Evolutionary conservation across 805 yeast species (phyloP).

Genomic region (Pichia pseudocactophila): DNA sequence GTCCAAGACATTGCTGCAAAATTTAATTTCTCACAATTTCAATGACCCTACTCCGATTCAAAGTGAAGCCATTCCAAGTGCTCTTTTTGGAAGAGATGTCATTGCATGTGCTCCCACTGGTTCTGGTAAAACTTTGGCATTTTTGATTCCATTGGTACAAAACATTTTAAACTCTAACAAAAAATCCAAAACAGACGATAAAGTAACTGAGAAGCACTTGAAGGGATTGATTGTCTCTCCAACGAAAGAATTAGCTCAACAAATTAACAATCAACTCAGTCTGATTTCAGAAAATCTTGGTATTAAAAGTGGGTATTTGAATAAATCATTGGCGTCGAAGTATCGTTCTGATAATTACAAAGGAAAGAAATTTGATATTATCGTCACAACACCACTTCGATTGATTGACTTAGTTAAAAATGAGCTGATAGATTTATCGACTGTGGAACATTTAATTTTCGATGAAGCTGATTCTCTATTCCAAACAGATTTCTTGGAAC

Average conservation of each 20-base stretch:
- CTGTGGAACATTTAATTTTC: constrained; percentile 68
- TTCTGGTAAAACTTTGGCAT: constrained; percentile 93
- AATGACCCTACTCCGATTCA: constrained; percentile 90
- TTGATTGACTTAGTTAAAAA: constrained; percentile 68
- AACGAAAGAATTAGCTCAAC: constrained; percentile 87
- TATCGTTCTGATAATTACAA: constrained; percentile 38
- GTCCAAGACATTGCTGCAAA: constrained; percentile 47
- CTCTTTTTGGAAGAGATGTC: constrained; percentile 63
- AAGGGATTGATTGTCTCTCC: constrained; percentile 83
- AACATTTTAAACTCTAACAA: constrained; percentile 27
- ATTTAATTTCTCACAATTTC: constrained; percentile 62
- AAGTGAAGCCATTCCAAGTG: constrained; percentile 76
- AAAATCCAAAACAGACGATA: constrained; percentile 31
- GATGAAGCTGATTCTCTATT: constrained; percentile 96
- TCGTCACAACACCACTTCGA: constrained; percentile 84
- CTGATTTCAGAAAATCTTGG: constrained; percentile 48
- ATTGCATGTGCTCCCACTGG: constrained; percentile 98
- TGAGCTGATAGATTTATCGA: constrained; percentile 49
- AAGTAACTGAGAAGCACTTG: constrained; percentile 38
- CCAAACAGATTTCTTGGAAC: constrained; percentile 79
- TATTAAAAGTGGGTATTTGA: constrained; percentile 54
- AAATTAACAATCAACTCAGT: constrained; percentile 63
- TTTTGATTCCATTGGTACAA: constrained; percentile 74
- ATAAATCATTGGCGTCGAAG: constrained; percentile 64
- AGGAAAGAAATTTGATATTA: constrained; percentile 58